Percentiles rank a stretch among this genome's conserved stretches.
These are phyloP conservation scores for Nemania sp. DNA, from an alignment of 2,329 filamentous ascomycete genomes.

Conservation along the genomic window DNA sequence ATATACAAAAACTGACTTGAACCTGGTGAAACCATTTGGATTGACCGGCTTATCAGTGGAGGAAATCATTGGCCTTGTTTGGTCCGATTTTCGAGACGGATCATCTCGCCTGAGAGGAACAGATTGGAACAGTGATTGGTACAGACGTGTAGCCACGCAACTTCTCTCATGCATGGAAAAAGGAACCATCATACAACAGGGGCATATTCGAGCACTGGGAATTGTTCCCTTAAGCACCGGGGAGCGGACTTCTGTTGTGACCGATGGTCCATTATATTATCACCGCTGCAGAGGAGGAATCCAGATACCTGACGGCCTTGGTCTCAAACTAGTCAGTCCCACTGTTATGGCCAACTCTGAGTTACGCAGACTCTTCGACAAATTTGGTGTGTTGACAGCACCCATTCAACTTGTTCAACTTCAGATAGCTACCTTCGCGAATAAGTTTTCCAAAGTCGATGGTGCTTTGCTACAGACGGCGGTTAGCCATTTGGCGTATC, in stretches of 20 bases:
- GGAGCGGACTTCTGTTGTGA: not conserved
- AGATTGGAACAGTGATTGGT: not conserved
- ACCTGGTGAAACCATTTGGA: constrained; percentile 3
- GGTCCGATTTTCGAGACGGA: not conserved
- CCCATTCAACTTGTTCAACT: not conserved
- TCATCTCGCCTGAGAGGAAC: not conserved
- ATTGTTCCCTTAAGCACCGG: not conserved
- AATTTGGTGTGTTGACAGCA: not conserved
- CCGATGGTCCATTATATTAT: not conserved
- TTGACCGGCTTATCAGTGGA: not conserved
- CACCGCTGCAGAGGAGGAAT: not conserved
- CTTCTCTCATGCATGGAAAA: not conserved
- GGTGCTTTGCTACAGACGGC: not conserved
- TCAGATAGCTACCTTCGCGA: not conserved
- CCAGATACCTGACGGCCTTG: not conserved
- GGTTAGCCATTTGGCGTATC: not conserved
- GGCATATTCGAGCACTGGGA: not conserved
- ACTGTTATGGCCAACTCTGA: not conserved
- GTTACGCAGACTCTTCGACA: not conserved
- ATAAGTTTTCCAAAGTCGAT: not conserved
- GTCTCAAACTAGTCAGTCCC: not conserved
- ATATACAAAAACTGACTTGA: constrained; percentile 8
- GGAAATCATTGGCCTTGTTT: not conserved
- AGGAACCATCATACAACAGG: not conserved
- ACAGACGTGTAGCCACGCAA: not conserved